These are phyloP conservation scores for Thecaphora thlaspeos DNA, from an alignment of 1,284 basidiomycete genomes.

Conservation along the genomic window DNA sequence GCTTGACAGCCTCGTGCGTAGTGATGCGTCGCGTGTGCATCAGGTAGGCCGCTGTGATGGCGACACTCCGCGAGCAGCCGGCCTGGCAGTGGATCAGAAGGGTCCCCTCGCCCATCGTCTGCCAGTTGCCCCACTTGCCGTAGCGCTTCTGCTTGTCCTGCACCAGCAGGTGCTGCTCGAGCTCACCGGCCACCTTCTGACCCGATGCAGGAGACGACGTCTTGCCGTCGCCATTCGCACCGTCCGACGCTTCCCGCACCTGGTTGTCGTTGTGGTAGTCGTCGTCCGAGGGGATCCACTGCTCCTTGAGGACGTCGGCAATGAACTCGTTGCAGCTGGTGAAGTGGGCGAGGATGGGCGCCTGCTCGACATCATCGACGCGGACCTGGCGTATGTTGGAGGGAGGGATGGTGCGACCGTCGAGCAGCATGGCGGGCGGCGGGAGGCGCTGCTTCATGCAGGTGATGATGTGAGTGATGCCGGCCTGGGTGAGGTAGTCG, in stretches of 20 bases:
- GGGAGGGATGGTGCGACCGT: slow-evolving; percentile 31
- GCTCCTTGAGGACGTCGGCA: slow-evolving; percentile 33
- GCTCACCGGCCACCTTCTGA: slow-evolving; percentile 2
- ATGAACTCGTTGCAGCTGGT: slow-evolving; percentile 51
- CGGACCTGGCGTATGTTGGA: slow-evolving; percentile 51
- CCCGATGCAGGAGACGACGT: not conserved
- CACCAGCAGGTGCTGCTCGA: slow-evolving; percentile 16
- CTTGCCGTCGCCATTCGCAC: not conserved
- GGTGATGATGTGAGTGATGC: slow-evolving; percentile 44
- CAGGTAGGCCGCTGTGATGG: slow-evolving; percentile 57
- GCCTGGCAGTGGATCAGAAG: slow-evolving; percentile 60
- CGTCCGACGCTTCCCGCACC: not conserved
- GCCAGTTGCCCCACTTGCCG: slow-evolving; percentile 37
- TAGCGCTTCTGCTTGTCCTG: slow-evolving; percentile 27
- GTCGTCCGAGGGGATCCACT: slow-evolving; percentile 27
- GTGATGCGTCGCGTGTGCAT: slow-evolving; percentile 53
- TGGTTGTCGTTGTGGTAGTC: not conserved
- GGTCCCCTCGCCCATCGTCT: slow-evolving; percentile 35
- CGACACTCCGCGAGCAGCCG: slow-evolving; percentile 55
- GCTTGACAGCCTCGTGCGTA: slow-evolving; percentile 51
- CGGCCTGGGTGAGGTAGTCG: slow-evolving; percentile 40
- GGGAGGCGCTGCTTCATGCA: slow-evolving; percentile 46
- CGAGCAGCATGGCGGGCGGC: slow-evolving; percentile 20
- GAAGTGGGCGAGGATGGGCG: slow-evolving; percentile 58
- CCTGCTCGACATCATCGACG: slow-evolving; percentile 57